Evolutionary conservation across 2,329 filamentous ascomycete species (phyloP), one percentile per base, ranked within the genome.

Genomic region (Aphanoascus verrucosus): DNA sequence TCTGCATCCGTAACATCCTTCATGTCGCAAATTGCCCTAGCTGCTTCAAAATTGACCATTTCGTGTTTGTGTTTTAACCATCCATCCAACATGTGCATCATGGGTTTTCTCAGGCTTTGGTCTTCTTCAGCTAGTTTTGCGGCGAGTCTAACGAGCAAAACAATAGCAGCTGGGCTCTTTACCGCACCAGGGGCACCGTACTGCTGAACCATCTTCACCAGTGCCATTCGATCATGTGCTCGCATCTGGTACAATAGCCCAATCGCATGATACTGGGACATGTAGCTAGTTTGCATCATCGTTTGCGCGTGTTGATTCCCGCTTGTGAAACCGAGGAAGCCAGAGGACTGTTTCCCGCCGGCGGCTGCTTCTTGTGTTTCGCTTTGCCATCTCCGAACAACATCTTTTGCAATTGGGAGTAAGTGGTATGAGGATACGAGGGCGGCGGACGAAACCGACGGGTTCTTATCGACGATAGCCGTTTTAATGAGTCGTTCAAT

Each of bases 141-240:
- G 34, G 93, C 93, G 59, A 98, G 74, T 61, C 93, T 82, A 53
- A 98, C 93, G 28, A 98, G 79, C 81, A 98, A 84, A 49, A 98
- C 82, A 55, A 90, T 85, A 34, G 90, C 93, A 56, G 91, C 88
- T 17, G 93, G 89, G 71, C 87, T 96, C 82, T 96, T 97, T 58
- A 97, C 85, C 9, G 88, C 88, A 55, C 93, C 93, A 14, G 89
- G 82, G 51, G 85, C 84, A 50, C 89, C 89, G 68, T 96, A 97
- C 70, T 98, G 93, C 74, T 98, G 93, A n/a, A 98, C 91, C 93
- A 98, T 97, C 80, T 98, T 98, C 57, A 97, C 91, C 63, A 98
- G 74, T 19, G 93, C 90, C 93, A 98, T 98, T 64, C 93, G 83
- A 70, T 98, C 93, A 69, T 96, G 90, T 64, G 86, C 86, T 65